phyloP scores from a whole-genome alignment of 75 land plant genomes.

The Cupressus sempervirens region DNA sequence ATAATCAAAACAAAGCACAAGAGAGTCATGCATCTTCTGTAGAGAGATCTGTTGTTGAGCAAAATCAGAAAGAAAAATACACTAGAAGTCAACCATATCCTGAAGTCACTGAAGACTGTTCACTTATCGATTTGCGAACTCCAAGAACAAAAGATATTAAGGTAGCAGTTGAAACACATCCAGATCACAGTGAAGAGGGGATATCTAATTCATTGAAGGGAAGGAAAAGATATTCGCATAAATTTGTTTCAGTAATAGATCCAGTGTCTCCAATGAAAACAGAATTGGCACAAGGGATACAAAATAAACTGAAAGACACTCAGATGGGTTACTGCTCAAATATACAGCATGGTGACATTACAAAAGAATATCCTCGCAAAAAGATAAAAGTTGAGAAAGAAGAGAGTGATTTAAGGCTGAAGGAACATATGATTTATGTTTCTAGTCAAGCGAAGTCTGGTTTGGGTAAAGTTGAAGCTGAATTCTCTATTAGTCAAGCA shows the following conservation, averaged over 20 bases:
- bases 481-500: background rate
- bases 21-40: background rate
- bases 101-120: background rate
- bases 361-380: conserved; percentile 4
- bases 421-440: background rate
- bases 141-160: background rate
- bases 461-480: conserved; percentile 4
- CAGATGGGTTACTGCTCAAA: conserved; percentile 2
- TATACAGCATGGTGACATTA: background rate
- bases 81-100: background rate
- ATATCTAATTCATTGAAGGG: background rate
- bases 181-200: background rate
- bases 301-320: background rate
- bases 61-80: background rate
- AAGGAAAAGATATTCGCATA: background rate
- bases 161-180: background rate
- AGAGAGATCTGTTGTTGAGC: conserved; percentile 2
- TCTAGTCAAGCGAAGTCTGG: background rate
- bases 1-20: background rate
- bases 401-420: background rate
- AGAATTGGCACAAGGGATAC: background rate
- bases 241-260: background rate
- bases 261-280: background rate
- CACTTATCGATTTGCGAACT: background rate
- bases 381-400: conserved; percentile 9